Conservation (phyloP, 2,329 filamentous ascomycete species). For the Apiospora arundinis region DNA sequence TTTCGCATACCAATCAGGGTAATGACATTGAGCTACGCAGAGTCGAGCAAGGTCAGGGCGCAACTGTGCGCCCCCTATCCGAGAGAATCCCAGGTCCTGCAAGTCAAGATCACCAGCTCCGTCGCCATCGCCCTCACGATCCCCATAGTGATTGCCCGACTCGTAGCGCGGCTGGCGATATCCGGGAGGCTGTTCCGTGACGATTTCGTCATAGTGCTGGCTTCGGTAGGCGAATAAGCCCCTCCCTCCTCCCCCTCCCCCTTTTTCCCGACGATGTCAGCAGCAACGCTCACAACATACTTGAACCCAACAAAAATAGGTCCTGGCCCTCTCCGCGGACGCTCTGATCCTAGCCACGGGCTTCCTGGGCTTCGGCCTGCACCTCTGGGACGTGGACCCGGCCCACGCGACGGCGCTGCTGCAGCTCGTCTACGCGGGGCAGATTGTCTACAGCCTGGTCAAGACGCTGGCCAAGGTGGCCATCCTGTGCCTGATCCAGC, state of each 20-base stretch:
- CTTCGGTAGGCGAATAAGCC: neutral
- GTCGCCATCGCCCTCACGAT: constrained; percentile 27
- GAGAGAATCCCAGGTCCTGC: constrained; percentile 28
- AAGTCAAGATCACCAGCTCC: constrained; percentile 26
- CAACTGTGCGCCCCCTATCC: constrained; percentile 30
- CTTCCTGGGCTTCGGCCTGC: constrained; percentile 31
- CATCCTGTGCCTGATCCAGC: constrained; percentile 27
- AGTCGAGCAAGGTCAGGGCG: constrained; percentile 2
- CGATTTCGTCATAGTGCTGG: constrained; percentile 25
- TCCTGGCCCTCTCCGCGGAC: constrained; percentile 28
- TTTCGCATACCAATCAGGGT: no score
- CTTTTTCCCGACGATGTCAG: no score
- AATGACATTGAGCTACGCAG: neutral
- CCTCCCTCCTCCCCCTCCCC: neutral
- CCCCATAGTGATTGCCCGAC: constrained; percentile 28
- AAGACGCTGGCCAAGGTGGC: constrained; percentile 34
- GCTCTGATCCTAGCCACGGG: constrained; percentile 31
- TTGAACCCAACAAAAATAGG: neutral
- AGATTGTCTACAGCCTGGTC: constrained; percentile 35
- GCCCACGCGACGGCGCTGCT: constrained; percentile 24
- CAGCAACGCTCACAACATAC: neutral
- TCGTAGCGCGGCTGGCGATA: constrained; percentile 27
- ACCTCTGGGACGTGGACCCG: constrained; percentile 34
- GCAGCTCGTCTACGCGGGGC: constrained; percentile 30
- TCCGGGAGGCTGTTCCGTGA: constrained; percentile 31